A percentile compares a stretch with the other conserved stretches of the same genome.
Conservation (phyloP, 345 rosid species). For the Murraya koenigii region DNA sequence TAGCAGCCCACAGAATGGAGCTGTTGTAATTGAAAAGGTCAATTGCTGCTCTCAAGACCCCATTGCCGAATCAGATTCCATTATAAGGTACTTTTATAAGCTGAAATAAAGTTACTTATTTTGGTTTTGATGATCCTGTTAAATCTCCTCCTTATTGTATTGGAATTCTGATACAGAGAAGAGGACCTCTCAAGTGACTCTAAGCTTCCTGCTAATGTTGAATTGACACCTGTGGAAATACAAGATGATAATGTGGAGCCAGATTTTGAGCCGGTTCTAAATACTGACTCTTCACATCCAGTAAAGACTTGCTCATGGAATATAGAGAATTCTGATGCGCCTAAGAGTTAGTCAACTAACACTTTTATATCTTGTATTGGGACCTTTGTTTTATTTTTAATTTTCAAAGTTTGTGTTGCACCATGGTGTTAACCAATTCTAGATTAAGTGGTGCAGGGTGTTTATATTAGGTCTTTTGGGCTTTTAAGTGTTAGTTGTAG, state of each 20-base stretch:
- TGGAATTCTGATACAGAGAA: slow-evolving; percentile 40
- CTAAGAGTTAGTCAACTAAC: slow-evolving; percentile 55
- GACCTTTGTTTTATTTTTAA: slow-evolving; percentile 8
- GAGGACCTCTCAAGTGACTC: slow-evolving; percentile 37
- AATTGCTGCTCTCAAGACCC: slow-evolving; percentile 34
- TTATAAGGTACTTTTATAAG: slow-evolving; percentile 46
- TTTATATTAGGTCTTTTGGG: not conserved
- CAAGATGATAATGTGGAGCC: slow-evolving; percentile 35
- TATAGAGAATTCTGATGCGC: slow-evolving; percentile 62
- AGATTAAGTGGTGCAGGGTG: not conserved
- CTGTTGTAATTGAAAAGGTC: slow-evolving; percentile 40
- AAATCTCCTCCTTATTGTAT: slow-evolving; percentile 21
- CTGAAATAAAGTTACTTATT: slow-evolving; percentile 2
- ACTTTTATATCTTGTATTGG: slow-evolving; percentile 13
- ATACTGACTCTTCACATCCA: slow-evolving; percentile 36
- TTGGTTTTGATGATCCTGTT: slow-evolving; percentile 19
- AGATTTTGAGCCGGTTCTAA: slow-evolving; percentile 26
- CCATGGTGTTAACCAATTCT: not conserved
- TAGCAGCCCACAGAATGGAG: slow-evolving; percentile 57
- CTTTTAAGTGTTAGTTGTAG: not conserved
- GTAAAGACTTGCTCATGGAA: slow-evolving; percentile 44
- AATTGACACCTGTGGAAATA: slow-evolving; percentile 36
- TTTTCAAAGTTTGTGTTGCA: not conserved
- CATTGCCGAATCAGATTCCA: slow-evolving; percentile 32
- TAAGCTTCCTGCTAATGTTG: slow-evolving; percentile 29